phyloP scores from a whole-genome alignment of 495 filamentous ascomycete species.

The Aspergillus ellipticus region DNA sequence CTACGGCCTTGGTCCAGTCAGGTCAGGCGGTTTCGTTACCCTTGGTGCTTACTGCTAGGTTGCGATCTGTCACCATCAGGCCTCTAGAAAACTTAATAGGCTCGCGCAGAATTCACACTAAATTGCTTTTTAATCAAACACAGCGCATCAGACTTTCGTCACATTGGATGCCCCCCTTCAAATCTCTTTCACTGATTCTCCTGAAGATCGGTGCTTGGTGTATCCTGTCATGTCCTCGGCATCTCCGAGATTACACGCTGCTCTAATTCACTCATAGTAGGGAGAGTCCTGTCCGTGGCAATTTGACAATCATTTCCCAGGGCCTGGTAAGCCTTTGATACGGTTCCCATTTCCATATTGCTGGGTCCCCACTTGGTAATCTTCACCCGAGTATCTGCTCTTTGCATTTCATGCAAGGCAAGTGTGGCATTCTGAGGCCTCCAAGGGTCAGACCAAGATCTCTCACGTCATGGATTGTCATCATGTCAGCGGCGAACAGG shows the following conservation, averaged over 20 bases:
- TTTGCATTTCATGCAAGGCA: neutral
- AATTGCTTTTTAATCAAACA: neutral
- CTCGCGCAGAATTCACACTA: neutral
- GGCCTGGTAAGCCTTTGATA: neutral
- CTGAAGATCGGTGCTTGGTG: neutral
- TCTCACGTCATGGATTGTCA: neutral
- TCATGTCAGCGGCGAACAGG: neutral
- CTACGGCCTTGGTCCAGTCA: neutral
- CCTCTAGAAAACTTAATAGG: neutral
- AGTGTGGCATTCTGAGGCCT: neutral
- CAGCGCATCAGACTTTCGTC: neutral
- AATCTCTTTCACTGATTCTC: neutral
- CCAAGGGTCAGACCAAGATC: neutral
- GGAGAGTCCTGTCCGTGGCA: neutral
- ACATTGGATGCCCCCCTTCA: neutral
- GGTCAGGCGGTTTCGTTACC: neutral
- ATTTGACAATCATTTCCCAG: neutral
- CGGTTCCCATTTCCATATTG: neutral
- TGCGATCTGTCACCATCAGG: slow-evolving; percentile 15
- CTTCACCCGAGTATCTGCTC: neutral
- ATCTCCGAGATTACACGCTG: neutral
- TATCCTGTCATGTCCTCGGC: neutral
- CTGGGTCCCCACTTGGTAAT: neutral
- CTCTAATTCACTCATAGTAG: neutral
- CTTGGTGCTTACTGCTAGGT: neutral